These are phyloP conservation scores for Pichia cephalocereana DNA, from an alignment of 805 yeast genomes.

Conservation along the genomic window DNA sequence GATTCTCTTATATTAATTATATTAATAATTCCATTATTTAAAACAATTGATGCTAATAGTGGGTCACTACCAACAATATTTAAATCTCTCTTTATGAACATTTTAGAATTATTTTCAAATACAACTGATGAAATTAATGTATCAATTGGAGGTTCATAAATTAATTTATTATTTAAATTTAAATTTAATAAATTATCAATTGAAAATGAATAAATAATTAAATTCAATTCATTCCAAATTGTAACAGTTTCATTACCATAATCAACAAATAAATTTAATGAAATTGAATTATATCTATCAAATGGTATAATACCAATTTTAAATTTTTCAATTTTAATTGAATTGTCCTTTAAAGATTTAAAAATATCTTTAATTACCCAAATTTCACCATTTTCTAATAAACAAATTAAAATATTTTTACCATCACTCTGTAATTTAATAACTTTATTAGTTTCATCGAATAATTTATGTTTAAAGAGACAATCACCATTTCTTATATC, in stretches of 20 bases:
- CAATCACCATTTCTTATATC: constrained; percentile 19
- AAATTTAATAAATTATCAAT: not conserved
- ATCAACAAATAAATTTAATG: constrained; percentile 19
- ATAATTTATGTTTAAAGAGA: not conserved
- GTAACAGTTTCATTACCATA: constrained; percentile 23
- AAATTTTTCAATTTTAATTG: constrained; percentile 3
- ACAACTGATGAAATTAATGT: constrained; percentile 15
- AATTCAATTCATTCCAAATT: constrained; percentile 11
- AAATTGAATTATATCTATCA: not conserved
- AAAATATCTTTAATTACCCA: constrained; percentile 16
- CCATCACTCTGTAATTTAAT: constrained; percentile 23
- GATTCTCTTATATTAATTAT: constrained; percentile 33
- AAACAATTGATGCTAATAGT: constrained; percentile 23
- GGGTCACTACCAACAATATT: constrained; percentile 24
- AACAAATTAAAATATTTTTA: constrained; percentile 17
- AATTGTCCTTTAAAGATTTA: constrained; percentile 3
- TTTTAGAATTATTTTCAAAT: constrained; percentile 17
- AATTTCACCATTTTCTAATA: constrained; percentile 19
- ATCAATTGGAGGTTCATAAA: not conserved
- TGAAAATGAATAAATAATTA: constrained; percentile 17
- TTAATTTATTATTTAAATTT: constrained; percentile 1
- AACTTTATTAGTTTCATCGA: constrained; percentile 4
- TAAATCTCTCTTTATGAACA: constrained; percentile 9
- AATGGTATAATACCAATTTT: constrained; percentile 2
- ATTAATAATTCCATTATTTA: constrained; percentile 32